Evolutionary conservation across 306 rosid genomes (phyloP), one percentile per base, ranked within the genome.

Genomic region (Acacia acuminata): DNA sequence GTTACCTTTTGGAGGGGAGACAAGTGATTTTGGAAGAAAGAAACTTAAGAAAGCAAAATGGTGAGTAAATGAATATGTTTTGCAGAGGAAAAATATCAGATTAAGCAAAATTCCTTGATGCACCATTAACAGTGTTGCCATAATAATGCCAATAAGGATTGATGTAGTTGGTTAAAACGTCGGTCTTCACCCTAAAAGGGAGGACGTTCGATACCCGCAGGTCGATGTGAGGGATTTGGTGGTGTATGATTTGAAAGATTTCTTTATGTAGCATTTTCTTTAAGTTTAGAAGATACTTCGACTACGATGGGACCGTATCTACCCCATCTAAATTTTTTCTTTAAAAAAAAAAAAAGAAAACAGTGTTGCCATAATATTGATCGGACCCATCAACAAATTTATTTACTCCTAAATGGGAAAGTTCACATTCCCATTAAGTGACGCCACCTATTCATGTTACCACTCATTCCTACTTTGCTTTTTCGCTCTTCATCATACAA

Each of bases 31-130:
- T 53, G 61, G 11, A 14, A 83, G 9, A 12, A 61, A 60, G 32
- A 77, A 80, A 77, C 7, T 47, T 72, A 5, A 50, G 8, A 9
- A 9, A 32, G 17, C 34, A 7, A 43, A 83, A 83, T 67, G 53
- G 10, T 47, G 73, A 32, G 19, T 34, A 4, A 66, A 51, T 73
- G 45, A 77, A 76, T 45, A 76, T 53, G n/a, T 30, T 22, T 40
- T 63, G 40, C 75, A 78, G 53, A 47, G 47, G 25, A n/a, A 75
- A 73, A 84, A 75, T 36, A 43, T 50, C 86, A 84, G 84, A 61
- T 77, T 78, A 74, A 61, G 65, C 61, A 78, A 45, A 74, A 68
- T 75, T 74, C 76, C 78, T 74, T 58, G 61, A 75, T 64, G 48
- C 85, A 34, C 2, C 2, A 32, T 75, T 20, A 84, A 79, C 73